Evolutionary conservation across 2,329 filamentous ascomycete species (phyloP).

Genomic region (Alternaria burnsii): DNA sequence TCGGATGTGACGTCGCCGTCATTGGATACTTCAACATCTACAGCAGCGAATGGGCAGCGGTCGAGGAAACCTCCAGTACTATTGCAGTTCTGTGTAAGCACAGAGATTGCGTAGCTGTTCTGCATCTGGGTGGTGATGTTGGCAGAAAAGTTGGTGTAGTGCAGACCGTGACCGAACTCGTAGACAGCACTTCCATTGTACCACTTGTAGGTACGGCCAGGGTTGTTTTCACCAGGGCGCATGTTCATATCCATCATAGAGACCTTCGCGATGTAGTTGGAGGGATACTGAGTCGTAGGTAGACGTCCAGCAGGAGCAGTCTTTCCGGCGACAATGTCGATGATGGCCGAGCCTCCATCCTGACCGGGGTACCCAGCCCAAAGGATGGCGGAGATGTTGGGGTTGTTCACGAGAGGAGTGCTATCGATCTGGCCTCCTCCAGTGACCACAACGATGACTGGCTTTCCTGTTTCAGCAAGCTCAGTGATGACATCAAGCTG

Average conservation of each 20-base stretch:
- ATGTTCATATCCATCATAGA: constrained; percentile 67
- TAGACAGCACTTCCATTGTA: constrained; percentile 60
- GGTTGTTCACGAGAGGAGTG: constrained; percentile 58
- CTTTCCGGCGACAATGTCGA: constrained; percentile 65
- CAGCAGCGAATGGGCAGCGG: constrained; percentile 54
- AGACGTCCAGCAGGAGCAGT: constrained; percentile 63
- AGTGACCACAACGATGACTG: constrained; percentile 62
- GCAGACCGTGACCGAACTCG: constrained; percentile 65
- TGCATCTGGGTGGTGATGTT: constrained; percentile 25
- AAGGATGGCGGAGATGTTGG: constrained; percentile 61
- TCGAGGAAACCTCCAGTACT: constrained; percentile 50
- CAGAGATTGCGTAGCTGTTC: constrained; percentile 27
- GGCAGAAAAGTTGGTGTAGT: constrained; percentile 65
- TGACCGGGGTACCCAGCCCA: constrained; percentile 71
- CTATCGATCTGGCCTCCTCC: constrained; percentile 65
- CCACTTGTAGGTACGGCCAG: constrained; percentile 69
- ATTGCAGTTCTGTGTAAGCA: constrained; percentile 41
- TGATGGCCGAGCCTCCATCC: constrained; percentile 64
- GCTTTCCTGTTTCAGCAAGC: constrained; percentile 59
- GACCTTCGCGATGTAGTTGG: constrained; percentile 60
- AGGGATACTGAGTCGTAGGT: constrained; percentile 66
- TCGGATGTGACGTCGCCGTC: constrained; percentile 59
- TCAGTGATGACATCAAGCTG: constrained; percentile 63
- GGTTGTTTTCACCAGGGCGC: constrained; percentile 56
- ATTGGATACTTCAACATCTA: constrained; percentile 57